phyloP scores from a whole-genome alignment of 116 monocot genomes.

The Trichopus zeylanicus region DNA sequence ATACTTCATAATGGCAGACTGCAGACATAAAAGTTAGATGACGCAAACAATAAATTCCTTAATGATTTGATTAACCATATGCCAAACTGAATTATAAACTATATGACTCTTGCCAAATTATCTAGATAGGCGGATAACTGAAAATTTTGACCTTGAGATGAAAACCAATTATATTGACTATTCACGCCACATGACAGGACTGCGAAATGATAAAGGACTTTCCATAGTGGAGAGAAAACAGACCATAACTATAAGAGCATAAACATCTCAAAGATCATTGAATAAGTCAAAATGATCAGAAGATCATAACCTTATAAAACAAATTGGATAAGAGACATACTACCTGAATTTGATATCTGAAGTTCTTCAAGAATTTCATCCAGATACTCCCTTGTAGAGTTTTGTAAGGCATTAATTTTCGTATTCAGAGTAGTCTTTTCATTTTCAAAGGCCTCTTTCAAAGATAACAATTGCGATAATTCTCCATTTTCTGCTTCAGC shows the following conservation, averaged over 20 bases:
- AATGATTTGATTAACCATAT: neutral
- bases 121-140: no score
- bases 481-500: constrained; percentile 24
- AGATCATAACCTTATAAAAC: neutral
- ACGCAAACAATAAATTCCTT: neutral
- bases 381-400: constrained; percentile 40
- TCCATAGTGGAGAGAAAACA: no score
- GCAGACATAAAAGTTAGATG: no score
- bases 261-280: neutral
- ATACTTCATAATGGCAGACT: neutral
- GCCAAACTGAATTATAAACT: no score
- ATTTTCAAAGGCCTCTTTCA: constrained; percentile 32
- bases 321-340: neutral
- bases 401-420: constrained; percentile 39
- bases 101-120: no score
- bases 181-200: no score
- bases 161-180: no score
- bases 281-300: neutral
- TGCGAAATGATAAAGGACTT: no score
- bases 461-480: constrained; percentile 18
- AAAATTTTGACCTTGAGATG: no score
- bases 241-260: no score
- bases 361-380: constrained; percentile 49
- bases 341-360: constrained; percentile 31
- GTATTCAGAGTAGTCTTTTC: constrained; percentile 30